Conservation (phyloP, 169 alveolate species). For the Neospora caninum region DNA sequence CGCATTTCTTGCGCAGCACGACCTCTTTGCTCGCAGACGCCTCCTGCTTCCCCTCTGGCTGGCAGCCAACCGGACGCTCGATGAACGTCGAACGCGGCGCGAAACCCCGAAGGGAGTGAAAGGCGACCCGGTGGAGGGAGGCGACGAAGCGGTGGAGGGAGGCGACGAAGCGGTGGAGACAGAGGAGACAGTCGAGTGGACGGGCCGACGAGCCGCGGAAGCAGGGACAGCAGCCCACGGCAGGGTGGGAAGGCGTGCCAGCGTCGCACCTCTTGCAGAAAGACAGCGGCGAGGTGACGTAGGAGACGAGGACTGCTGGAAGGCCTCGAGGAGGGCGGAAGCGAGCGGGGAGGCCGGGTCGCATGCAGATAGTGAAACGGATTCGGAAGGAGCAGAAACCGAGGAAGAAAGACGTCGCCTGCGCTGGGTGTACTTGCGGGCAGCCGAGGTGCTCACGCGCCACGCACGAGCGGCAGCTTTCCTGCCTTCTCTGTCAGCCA, state of each 20-base stretch:
- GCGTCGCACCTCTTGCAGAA: neutral
- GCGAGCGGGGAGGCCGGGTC: neutral
- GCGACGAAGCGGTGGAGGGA: too few species aligned
- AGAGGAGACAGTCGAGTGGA: too few species aligned
- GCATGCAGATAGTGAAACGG: neutral
- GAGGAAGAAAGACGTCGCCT: neutral
- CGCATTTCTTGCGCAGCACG: neutral
- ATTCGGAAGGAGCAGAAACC: neutral
- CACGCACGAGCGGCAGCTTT: conserved; percentile 31
- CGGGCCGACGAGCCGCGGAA: neutral
- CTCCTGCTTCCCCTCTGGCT: neutral
- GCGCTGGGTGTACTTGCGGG: neutral
- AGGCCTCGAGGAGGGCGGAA: neutral
- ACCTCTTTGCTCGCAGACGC: neutral
- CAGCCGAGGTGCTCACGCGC: neutral
- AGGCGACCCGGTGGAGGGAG: too few species aligned
- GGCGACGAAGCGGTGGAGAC: neutral
- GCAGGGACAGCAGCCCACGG: neutral
- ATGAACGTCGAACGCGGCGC: neutral
- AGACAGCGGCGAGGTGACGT: neutral
- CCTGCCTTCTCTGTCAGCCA: neutral
- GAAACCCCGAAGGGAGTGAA: neutral
- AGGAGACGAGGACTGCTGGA: neutral
- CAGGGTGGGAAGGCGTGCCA: neutral
- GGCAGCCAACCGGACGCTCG: neutral